These are phyloP conservation scores for Furcasterigmium furcatum DNA, from an alignment of 2,329 filamentous ascomycete genomes.

Conservation along the genomic window DNA sequence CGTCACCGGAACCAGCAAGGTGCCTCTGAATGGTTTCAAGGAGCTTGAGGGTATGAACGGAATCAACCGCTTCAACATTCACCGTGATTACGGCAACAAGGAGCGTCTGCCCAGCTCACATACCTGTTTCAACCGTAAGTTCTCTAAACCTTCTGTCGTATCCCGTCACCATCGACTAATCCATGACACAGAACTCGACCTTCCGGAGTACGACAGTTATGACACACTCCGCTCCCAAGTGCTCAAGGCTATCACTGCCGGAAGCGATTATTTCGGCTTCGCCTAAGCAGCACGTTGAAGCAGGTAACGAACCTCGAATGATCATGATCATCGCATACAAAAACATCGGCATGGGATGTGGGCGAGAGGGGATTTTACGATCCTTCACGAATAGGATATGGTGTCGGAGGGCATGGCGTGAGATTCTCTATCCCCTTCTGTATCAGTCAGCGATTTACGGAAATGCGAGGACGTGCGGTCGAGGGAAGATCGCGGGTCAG, in stretches of 20 bases:
- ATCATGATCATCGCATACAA: not conserved
- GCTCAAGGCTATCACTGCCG: constrained; percentile 94
- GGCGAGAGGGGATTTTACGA: not conserved
- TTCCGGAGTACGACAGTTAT: constrained; percentile 97
- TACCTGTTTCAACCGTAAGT: constrained; percentile 99
- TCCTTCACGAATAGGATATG: too few species aligned
- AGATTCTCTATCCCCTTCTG: too few species aligned
- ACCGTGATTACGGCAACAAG: constrained; percentile 95
- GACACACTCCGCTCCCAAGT: constrained; percentile 83
- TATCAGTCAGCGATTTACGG: too few species aligned
- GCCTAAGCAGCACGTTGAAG: constrained; percentile 53
- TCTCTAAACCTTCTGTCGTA: not conserved
- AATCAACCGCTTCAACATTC: constrained; percentile 96
- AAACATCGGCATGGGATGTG: constrained; percentile 1
- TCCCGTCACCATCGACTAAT: not conserved
- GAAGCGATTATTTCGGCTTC: constrained; percentile 96
- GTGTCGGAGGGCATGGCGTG: too few species aligned
- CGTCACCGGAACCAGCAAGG: constrained; percentile 96
- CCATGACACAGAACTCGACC: constrained; percentile 73
- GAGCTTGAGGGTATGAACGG: constrained; percentile 99
- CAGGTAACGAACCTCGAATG: not conserved
- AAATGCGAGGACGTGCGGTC: not conserved
- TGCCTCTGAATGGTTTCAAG: constrained; percentile 97
- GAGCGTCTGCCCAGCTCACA: constrained; percentile 93
- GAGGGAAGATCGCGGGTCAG: too few species aligned